Evolutionary conservation across 176 grass and related monocot species (phyloP).

Genomic region (Urochloa ruziziensis): DNA sequence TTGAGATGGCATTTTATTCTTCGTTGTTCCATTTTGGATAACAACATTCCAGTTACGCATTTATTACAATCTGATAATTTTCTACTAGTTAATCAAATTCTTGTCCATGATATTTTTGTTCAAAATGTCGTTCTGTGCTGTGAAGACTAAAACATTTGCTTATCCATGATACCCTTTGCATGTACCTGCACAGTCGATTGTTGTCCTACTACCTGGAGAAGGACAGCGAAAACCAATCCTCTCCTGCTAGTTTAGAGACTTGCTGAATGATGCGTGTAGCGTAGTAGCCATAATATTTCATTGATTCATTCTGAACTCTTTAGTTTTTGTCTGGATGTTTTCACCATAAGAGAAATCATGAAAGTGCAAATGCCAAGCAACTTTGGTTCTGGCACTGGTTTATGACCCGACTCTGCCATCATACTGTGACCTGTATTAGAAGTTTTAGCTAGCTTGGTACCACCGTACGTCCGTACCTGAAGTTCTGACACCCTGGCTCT

Average conservation of each 20-base stretch:
- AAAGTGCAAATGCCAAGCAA: too few species aligned
- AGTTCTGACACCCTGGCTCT: background rate
- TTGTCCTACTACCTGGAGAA: too few species aligned
- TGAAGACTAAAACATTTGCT: background rate
- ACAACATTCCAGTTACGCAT: background rate
- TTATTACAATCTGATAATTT: background rate
- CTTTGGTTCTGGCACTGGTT: too few species aligned
- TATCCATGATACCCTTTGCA: background rate
- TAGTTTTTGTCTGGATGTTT: too few species aligned
- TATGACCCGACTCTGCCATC: background rate
- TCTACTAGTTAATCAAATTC: background rate
- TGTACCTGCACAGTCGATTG: too few species aligned
- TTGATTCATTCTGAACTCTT: too few species aligned
- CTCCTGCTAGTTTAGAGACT: background rate
- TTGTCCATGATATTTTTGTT: background rate
- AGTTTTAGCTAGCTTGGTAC: background rate
- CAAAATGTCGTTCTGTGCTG: too few species aligned
- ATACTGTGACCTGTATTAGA: background rate
- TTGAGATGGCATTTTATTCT: background rate
- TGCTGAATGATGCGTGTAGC: too few species aligned
- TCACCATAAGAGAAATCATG: too few species aligned
- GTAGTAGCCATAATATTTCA: too few species aligned
- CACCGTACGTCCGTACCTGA: too few species aligned
- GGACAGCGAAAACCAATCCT: background rate
- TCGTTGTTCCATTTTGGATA: background rate